phyloP scores from a whole-genome alignment of 768 basidiomycete genomes.

The Hygrocybe punicea region DNA sequence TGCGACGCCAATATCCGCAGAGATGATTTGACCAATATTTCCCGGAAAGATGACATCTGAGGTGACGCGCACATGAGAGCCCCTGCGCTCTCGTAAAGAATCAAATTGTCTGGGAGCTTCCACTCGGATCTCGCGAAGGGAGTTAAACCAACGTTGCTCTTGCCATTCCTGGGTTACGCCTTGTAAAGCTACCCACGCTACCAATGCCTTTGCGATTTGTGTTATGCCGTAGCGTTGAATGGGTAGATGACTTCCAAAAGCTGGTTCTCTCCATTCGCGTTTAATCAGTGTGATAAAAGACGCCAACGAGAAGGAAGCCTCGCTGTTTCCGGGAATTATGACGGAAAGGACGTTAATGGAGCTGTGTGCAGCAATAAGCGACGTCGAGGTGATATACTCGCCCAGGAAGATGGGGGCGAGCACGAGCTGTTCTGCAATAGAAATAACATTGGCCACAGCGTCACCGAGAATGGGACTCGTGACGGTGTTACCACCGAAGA shows the following conservation, averaged over 20 bases:
- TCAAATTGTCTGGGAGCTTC: constrained; percentile 36
- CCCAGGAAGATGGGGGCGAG: constrained; percentile 72
- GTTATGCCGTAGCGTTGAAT: constrained; percentile 59
- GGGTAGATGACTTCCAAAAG: constrained; percentile 50
- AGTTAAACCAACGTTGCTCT: constrained; percentile 64
- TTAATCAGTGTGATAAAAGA: constrained; percentile 79
- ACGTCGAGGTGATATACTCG: constrained; percentile 74
- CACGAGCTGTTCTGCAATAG: constrained; percentile 65
- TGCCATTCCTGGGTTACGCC: constrained; percentile 80
- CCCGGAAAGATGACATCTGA: constrained; percentile 69
- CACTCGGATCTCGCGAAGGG: constrained; percentile 64
- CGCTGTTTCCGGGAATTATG: constrained; percentile 72
- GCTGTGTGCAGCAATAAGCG: constrained; percentile 67
- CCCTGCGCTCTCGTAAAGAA: constrained; percentile 32
- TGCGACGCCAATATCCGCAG: constrained; percentile 75
- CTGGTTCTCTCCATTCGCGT: constrained; percentile 66
- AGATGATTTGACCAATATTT: constrained; percentile 67
- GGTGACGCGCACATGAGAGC: constrained; percentile 68
- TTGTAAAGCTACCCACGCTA: constrained; percentile 79
- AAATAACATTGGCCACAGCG: constrained; percentile 58
- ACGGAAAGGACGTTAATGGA: constrained; percentile 71
- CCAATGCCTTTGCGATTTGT: constrained; percentile 64
- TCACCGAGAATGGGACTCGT: constrained; percentile 55
- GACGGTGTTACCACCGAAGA: constrained; percentile 60
- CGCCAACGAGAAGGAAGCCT: constrained; percentile 76